Conservation (phyloP, 371 early-diverging fungal genomes). For the Rhizomucor miehei region DNA sequence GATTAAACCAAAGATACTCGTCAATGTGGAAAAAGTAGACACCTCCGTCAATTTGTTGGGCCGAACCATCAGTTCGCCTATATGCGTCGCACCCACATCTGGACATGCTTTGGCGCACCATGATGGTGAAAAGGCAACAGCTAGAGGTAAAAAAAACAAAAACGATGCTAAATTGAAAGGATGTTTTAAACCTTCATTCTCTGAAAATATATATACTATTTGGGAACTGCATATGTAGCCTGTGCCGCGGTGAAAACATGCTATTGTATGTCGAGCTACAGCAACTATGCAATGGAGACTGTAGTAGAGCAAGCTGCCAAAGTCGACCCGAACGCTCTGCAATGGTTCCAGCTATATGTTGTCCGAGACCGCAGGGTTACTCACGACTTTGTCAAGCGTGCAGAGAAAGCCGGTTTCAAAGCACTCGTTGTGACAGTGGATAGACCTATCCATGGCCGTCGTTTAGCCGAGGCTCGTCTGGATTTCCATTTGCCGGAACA, state of each 20-base stretch:
- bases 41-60: conserved; percentile 20
- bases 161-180: background rate
- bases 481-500: conserved; percentile 4
- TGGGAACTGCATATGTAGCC: conserved; percentile 7
- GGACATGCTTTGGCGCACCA: conserved; percentile 62
- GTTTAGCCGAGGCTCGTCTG: conserved; percentile 29
- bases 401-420: conserved; percentile 62
- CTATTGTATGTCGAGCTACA: conserved; percentile 49
- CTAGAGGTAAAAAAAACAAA: conserved; percentile 22
- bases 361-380: conserved; percentile 58
- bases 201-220: background rate
- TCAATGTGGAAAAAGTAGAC: conserved; percentile 21
- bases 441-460: conserved; percentile 66
- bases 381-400: conserved; percentile 50
- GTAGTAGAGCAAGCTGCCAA: conserved; percentile 24
- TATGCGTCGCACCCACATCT: conserved; percentile 29
- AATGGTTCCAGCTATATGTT: conserved; percentile 81
- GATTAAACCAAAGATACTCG: conserved; percentile 21
- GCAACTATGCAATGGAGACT: conserved; percentile 56
- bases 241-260: conserved; percentile 25
- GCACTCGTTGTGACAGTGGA: conserved; percentile 77
- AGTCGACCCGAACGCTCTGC: conserved; percentile 37
- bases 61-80: conserved; percentile 18
- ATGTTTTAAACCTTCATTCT: background rate
- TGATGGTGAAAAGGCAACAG: conserved; percentile 56